Evolutionary conservation across 1,139 yeast genomes (phyloP), one percentile per base, ranked within the genome.

Genomic region (Candida buenavistaensis): DNA sequence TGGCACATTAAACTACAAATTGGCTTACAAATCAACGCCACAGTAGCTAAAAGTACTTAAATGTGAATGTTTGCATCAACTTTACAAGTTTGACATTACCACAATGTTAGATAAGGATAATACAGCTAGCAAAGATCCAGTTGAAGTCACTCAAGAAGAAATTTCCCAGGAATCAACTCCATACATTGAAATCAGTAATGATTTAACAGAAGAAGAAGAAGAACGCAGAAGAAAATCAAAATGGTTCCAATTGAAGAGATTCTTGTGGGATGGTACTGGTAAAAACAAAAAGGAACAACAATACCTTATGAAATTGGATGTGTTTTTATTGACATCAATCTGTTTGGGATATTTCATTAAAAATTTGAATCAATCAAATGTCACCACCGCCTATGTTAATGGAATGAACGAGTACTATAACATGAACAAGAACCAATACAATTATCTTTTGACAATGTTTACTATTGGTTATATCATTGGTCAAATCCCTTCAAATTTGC

Each of bases 381-480:
- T 75, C 11, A 57, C 69, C 23, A 72, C 75, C 7, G 80, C 85
- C 2, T 80, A 75, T 49, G 80, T 77, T 25, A 75, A 78, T 36
- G 84, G 85, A 13, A 77, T 80, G 84, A 60, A 67, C 38, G 81
- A 78, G 42, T 71, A 72, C 43, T 72, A 72, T 43, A 43, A 54
- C 6, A 72, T 80, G 72, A 54, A 58, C 35, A 66, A 65, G n/a
- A 74, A 79, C 45, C 80, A 80, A 45, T 72, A 69, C 41, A 73
- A 78, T 41, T 69, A 72, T 35, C 57, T 78, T 49, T 59, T 62
- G 10, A 72, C 82, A 0, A 55, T 72, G 20, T 78, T 75, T 70
- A 76, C 82, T 0, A 73, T 75, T 11, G 85, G 84, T 1, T 78
- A 78, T 42, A 71, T 77, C 38, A 55, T 78, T 34, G 82, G 82